Percentiles rank a stretch among this genome's conserved stretches.
Evolutionary conservation across 2,329 filamentous ascomycete genomes (phyloP).

Genomic region (Fusarium mundagurra): DNA sequence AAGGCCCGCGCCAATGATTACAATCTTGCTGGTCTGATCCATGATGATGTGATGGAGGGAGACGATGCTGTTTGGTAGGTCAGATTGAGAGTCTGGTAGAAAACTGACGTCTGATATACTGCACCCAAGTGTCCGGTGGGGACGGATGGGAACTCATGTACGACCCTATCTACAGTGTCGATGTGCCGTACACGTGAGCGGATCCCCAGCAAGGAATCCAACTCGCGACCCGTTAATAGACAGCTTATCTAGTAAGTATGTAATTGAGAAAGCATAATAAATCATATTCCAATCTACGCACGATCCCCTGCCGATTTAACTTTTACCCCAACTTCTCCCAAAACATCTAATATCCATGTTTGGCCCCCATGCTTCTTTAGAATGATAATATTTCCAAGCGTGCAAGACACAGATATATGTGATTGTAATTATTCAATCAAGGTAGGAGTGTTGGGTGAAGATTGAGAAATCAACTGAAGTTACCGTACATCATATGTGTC

Average conservation of each 20-base stretch:
- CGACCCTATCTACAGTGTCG: neutral
- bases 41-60: neutral
- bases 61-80: neutral
- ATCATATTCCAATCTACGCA: neutral
- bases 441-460: too few relatives aligned
- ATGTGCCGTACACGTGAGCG: conserved; percentile 17
- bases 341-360: too few relatives aligned
- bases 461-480: too few relatives aligned
- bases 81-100: neutral
- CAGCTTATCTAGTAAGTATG: too few relatives aligned
- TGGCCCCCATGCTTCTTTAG: neutral
- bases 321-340: neutral
- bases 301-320: fast-evolving
- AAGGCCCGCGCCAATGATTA: conserved; percentile 46
- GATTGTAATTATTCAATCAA: neutral
- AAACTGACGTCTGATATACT: neutral
- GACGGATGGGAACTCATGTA: neutral
- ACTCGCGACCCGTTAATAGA: too few relatives aligned
- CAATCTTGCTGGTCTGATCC: conserved; percentile 26
- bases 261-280: too few relatives aligned
- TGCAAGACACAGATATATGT: too few relatives aligned
- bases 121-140: neutral
- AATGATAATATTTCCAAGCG: neutral
- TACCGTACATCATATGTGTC: neutral
- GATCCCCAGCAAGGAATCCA: neutral